Conservation (phyloP, 768 basidiomycete genomes). For the Scleroderma bovista region DNA sequence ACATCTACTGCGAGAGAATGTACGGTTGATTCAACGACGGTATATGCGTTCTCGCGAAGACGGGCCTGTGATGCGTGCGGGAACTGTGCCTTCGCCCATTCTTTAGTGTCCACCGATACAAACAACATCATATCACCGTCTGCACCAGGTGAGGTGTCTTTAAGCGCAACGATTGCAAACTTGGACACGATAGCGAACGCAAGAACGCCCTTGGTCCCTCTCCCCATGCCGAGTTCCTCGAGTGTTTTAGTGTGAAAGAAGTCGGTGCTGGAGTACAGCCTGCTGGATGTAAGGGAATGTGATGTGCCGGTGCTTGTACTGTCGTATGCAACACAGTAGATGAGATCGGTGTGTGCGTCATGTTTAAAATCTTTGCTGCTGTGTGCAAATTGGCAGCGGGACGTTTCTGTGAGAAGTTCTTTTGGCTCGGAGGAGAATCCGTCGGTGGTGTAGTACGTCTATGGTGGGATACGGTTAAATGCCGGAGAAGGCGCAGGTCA, state of each 20-base stretch:
- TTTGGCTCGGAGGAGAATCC: slow-evolving; percentile 62
- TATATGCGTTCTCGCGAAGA: slow-evolving; percentile 90
- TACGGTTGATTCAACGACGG: slow-evolving; percentile 88
- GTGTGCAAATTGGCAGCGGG: slow-evolving; percentile 86
- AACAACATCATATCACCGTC: slow-evolving; percentile 79
- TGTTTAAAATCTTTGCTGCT: slow-evolving; percentile 79
- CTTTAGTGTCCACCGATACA: slow-evolving; percentile 75
- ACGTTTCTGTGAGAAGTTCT: slow-evolving; percentile 62
- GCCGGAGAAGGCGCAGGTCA: not conserved
- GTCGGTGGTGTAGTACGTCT: slow-evolving; percentile 89
- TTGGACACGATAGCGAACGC: slow-evolving; percentile 92
- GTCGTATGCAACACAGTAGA: slow-evolving; percentile 91
- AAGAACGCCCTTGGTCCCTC: slow-evolving; percentile 81
- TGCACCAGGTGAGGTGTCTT: slow-evolving; percentile 51
- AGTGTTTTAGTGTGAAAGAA: slow-evolving; percentile 66
- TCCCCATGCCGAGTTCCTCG: slow-evolving; percentile 84
- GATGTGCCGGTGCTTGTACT: slow-evolving; percentile 36
- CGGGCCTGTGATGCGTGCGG: slow-evolving; percentile 80
- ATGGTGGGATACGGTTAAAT: slow-evolving; percentile 4
- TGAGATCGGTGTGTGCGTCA: slow-evolving; percentile 63
- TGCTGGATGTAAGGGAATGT: slow-evolving; percentile 49
- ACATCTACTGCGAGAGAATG: slow-evolving; percentile 96
- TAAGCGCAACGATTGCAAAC: slow-evolving; percentile 87
- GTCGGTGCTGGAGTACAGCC: slow-evolving; percentile 80
- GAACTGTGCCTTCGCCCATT: slow-evolving; percentile 88